Evolutionary conservation across 1,284 basidiomycete genomes (phyloP).

Genomic region (Gomphus sp.): DNA sequence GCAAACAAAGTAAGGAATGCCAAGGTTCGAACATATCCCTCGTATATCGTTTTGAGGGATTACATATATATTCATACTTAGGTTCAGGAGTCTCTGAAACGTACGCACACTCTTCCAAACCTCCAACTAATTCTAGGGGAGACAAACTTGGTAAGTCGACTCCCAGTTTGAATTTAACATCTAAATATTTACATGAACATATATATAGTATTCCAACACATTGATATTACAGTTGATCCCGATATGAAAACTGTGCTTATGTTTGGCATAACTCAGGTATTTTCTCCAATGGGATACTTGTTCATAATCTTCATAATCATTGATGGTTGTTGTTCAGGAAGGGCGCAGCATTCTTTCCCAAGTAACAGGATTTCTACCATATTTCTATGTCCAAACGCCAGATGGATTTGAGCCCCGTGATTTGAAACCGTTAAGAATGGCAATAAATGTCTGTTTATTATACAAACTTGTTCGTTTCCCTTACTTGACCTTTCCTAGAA

Average conservation of each 20-base stretch:
- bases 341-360: constrained; percentile 85
- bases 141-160: constrained; percentile 49
- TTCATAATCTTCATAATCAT: constrained; percentile 39
- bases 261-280: constrained; percentile 21
- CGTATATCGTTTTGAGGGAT: constrained; percentile 23
- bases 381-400: constrained; percentile 84
- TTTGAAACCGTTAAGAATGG: constrained; percentile 39
- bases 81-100: constrained; percentile 65
- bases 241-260: constrained; percentile 32
- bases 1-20: constrained; percentile 48
- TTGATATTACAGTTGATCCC: constrained; percentile 75
- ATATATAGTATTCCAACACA: constrained; percentile 79
- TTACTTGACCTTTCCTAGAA: background rate
- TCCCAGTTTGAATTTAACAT: background rate
- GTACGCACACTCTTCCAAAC: constrained; percentile 68
- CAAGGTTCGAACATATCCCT: constrained; percentile 21
- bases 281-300: constrained; percentile 49
- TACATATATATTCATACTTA: background rate
- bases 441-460: background rate
- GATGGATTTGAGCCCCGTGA: constrained; percentile 71
- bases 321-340: constrained; percentile 39
- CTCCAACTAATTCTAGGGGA: constrained; percentile 43
- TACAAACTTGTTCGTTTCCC: background rate
- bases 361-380: constrained; percentile 77
- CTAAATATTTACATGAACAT: background rate